These are phyloP conservation scores for Alternaria incomplexa DNA, from an alignment of 2,329 filamentous ascomycete species.

Conservation along the genomic window DNA sequence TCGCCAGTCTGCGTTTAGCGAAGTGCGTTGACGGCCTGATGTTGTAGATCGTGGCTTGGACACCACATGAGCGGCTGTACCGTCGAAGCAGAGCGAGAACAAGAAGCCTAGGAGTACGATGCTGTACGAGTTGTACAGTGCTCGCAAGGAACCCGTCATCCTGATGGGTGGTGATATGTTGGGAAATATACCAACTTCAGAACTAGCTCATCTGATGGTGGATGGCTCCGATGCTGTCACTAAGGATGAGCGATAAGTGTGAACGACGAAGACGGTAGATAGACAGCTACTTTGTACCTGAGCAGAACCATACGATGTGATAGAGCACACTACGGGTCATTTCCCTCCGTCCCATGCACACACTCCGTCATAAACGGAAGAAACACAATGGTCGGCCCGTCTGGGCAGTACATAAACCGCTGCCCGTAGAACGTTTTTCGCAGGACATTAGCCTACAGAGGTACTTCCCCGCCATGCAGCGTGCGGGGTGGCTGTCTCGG, in stretches of 20 bases:
- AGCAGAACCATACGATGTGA: not conserved
- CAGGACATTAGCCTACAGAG: slow-evolving; percentile 1
- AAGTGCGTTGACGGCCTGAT: slow-evolving; percentile 35
- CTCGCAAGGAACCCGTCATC: slow-evolving; percentile 3
- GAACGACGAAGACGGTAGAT: not conserved
- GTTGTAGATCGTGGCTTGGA: slow-evolving; percentile 1
- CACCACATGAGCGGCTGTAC: slow-evolving; percentile 10
- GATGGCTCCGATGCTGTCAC: not conserved
- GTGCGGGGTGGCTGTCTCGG: slow-evolving; percentile 33
- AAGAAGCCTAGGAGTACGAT: slow-evolving; percentile 19
- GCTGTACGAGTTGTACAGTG: slow-evolving; percentile 6
- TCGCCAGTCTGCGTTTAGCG: slow-evolving; percentile 49
- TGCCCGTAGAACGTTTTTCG: not conserved
- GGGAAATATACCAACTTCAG: not conserved
- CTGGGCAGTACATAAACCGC: slow-evolving; percentile 13
- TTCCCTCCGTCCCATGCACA: slow-evolving; percentile 5
- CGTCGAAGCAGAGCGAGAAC: slow-evolving; percentile 6
- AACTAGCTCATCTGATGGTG: slow-evolving; percentile 7
- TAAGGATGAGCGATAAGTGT: not conserved
- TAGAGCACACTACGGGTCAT: slow-evolving; percentile 2
- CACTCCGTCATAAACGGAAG: slow-evolving; percentile 8
- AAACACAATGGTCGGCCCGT: slow-evolving; percentile 6
- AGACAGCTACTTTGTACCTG: slow-evolving; percentile 4
- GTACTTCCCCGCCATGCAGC: slow-evolving; percentile 21
- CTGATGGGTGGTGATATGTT: not conserved